phyloP scores from a whole-genome alignment of 805 yeast genomes.

The Kazachstania psychrophila region DNA sequence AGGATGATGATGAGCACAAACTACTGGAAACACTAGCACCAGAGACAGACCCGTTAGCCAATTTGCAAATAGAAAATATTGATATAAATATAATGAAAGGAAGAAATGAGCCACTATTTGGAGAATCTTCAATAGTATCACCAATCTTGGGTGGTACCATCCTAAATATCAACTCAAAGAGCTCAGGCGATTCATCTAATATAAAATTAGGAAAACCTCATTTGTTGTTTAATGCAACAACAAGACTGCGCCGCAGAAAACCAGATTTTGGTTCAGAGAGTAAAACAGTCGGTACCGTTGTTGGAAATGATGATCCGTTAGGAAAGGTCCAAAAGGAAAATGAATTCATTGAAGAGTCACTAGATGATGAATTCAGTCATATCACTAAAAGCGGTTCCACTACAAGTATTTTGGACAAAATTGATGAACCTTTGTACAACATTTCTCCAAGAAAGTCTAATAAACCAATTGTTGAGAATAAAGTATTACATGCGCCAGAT shows the following conservation, averaged over 20 bases:
- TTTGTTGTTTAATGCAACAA: conserved; percentile 32
- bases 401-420: conserved; percentile 14
- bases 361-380: conserved; percentile 22
- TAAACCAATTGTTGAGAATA: neutral
- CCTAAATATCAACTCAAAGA: conserved; percentile 2
- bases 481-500: neutral
- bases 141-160: conserved; percentile 12
- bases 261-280: conserved; percentile 17
- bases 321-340: conserved; percentile 27
- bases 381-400: conserved; percentile 19
- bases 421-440: conserved; percentile 20
- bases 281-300: conserved; percentile 5
- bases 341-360: conserved; percentile 26
- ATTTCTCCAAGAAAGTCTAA: conserved; percentile 15
- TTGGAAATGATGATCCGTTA: conserved; percentile 23
- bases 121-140: conserved; percentile 16
- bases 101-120: conserved; percentile 30
- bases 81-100: conserved; percentile 16
- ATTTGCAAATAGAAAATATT: conserved; percentile 34
- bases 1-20: conserved; percentile 4
- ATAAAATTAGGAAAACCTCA: conserved; percentile 9
- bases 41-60: conserved; percentile 32
- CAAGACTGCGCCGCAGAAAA: conserved; percentile 35
- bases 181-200: conserved; percentile 14
- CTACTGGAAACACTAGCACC: conserved; percentile 20